These are phyloP conservation scores for Lodderomyces theae DNA, from an alignment of 1,139 yeast species.

Conservation along the genomic window DNA sequence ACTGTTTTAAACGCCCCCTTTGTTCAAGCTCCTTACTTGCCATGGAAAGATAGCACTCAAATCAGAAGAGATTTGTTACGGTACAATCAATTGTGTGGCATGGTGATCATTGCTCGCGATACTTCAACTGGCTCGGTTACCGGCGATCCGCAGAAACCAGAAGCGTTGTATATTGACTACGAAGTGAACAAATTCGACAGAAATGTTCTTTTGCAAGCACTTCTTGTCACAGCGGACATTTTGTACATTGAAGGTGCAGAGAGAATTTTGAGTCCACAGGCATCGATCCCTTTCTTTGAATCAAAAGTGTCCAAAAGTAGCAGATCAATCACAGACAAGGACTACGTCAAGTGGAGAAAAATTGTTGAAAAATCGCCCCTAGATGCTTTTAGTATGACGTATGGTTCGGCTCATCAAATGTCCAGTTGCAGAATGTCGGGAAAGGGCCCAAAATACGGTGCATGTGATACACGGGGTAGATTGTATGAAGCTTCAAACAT, in stretches of 20 bases:
- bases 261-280: slow-evolving; percentile 41
- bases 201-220: slow-evolving; percentile 39
- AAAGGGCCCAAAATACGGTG: slow-evolving; percentile 47
- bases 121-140: slow-evolving; percentile 42
- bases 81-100: slow-evolving; percentile 39
- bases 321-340: slow-evolving; percentile 43
- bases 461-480: slow-evolving; percentile 48
- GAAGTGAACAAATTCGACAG: slow-evolving; percentile 41
- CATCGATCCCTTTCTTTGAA: slow-evolving; percentile 39
- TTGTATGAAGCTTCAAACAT: slow-evolving; percentile 53
- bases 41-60: slow-evolving; percentile 43
- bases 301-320: slow-evolving; percentile 39
- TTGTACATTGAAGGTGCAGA: slow-evolving; percentile 52
- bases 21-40: slow-evolving; percentile 36
- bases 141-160: slow-evolving; percentile 36
- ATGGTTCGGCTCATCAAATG: slow-evolving; percentile 65
- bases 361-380: slow-evolving; percentile 27
- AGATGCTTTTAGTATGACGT: slow-evolving; percentile 28
- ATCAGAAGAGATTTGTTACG: slow-evolving; percentile 34
- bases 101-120: slow-evolving; percentile 53
- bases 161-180: slow-evolving; percentile 40
- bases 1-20: slow-evolving; percentile 49
- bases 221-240: slow-evolving; percentile 45
- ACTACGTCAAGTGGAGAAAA: slow-evolving; percentile 46
- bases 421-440: slow-evolving; percentile 55